A percentile compares a stretch with the other conserved stretches of the same genome.
Conservation (phyloP, 768 basidiomycete genomes). For the Boletus reticulatus region DNA sequence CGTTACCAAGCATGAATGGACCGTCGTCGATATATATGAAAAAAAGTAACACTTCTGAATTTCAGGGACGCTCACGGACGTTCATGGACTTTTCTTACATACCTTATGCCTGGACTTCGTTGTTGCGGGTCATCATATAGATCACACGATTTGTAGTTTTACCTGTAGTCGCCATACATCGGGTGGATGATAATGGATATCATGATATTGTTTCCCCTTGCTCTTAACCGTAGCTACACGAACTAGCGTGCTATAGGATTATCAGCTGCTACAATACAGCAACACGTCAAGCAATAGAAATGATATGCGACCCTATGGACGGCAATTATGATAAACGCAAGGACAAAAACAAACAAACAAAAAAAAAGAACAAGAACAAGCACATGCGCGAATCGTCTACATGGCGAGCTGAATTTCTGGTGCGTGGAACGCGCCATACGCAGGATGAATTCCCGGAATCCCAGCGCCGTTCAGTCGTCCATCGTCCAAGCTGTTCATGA, state of each 20-base stretch:
- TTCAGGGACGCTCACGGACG: background rate
- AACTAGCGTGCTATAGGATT: too few relatives aligned
- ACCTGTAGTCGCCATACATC: too few relatives aligned
- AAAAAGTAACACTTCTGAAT: too few relatives aligned
- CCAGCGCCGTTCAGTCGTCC: slow-evolving; percentile 3
- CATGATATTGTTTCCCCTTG: too few relatives aligned
- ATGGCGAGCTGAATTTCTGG: slow-evolving; percentile 27
- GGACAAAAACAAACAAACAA: background rate
- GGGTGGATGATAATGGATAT: too few relatives aligned
- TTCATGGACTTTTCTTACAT: background rate
- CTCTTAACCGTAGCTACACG: too few relatives aligned
- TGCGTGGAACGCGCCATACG: slow-evolving; percentile 18
- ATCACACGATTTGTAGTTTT: background rate
- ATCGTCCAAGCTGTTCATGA: slow-evolving; percentile 23
- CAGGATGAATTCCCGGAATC: slow-evolving; percentile 18
- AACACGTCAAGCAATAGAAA: background rate
- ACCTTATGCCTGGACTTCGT: background rate
- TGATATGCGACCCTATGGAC: background rate
- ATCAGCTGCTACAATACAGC: background rate
- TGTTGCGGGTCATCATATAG: background rate
- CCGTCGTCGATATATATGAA: background rate
- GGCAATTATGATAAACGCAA: background rate
- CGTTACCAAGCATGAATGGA: background rate
- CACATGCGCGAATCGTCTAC: background rate
- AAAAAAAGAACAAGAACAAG: too few relatives aligned